Base-by-base conservation (phyloP, 75 land plant genomes). In the Selaginella tamariscina region DNA sequence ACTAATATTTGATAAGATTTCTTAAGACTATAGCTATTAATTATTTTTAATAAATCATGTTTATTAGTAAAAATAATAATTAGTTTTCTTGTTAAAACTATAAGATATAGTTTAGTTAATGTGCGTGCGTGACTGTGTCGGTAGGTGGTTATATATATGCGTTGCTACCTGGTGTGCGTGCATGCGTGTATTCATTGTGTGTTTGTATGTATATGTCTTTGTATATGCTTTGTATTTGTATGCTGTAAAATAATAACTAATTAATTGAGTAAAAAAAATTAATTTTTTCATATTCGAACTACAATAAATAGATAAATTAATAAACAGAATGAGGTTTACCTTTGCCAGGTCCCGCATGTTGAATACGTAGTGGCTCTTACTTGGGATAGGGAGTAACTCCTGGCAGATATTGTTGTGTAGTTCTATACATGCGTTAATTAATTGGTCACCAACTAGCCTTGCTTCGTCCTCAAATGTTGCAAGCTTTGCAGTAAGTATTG, bases 321-420 rank as follows among this genome's bases (percentile, higher is more conserved):
- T 24, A 31, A 62, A 62, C 23, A 31, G 30, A 1, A 64, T 9
- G 30, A 2, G 1, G 1, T 18, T 0, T 69, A 74, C 76, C 72
- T 74, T 74, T 22, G 76, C 72, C 15, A 74, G 72, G 33, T 74
- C 76, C 1, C 76, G 72, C 76, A 74, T 74, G 56, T 74, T 74
- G 66, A 74, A 74, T 0, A 74, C 67, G 69, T 74, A 74, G 23
- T 74, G 76, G 30, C 76, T 64, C 27, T 74, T 74, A 33, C 76
- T 71, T 33, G 76, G 76, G 9, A 69, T 74, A 28, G 76, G 76
- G 32, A 74, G 30, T 22, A 74, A 67, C 72, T 74, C 76, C 21
- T 55, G 18, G 33, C 32, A 54, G 20, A 74, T 54, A 33, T 59
- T 63, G 32, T 39, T 49, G 33, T 69, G 66, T 8, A 74, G 71